Conservation (phyloP, 352 stramenopile genomes). For the Hyaloperonospora arabidopsidis region DNA sequence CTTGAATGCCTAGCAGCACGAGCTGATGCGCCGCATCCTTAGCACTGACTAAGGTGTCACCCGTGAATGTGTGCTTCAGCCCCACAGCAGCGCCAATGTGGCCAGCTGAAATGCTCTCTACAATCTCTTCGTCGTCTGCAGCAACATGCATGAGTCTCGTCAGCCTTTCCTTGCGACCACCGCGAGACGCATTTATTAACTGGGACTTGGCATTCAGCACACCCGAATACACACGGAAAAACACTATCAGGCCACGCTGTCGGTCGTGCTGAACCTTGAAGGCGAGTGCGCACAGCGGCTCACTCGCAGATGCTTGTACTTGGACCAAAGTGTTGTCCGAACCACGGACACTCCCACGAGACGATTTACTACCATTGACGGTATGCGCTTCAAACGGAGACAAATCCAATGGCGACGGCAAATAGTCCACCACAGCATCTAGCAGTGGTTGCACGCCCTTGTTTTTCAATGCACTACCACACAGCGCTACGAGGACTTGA, state of each 20-base stretch:
- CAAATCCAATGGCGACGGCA: conserved; percentile 91
- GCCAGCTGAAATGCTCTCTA: conserved; percentile 77
- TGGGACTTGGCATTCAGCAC: conserved; percentile 73
- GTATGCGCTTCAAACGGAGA: conserved; percentile 55
- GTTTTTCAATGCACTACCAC: conserved; percentile 71
- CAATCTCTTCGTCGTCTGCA: conserved; percentile 83
- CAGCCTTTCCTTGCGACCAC: conserved; percentile 47
- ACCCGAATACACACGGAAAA: conserved; percentile 91
- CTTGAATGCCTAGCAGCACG: conserved; percentile 53
- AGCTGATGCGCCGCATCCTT: conserved; percentile 42
- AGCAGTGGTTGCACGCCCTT: conserved; percentile 94
- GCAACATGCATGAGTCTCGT: conserved; percentile 85
- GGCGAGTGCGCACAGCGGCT: conserved; percentile 48
- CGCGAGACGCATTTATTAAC: conserved; percentile 66
- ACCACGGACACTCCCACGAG: conserved; percentile 6
- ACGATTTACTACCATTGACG: conserved; percentile 34
- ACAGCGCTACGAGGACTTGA: conserved; percentile 45
- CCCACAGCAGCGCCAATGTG: conserved; percentile 90
- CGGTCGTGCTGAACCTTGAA: conserved; percentile 81
- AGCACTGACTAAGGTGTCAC: conserved; percentile 88
- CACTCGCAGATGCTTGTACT: conserved; percentile 32
- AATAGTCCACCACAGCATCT: conserved; percentile 96
- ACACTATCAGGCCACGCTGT: conserved; percentile 76
- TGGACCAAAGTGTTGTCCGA: conserved; percentile 21
- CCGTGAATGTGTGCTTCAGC: conserved; percentile 88